These are phyloP conservation scores for Fusarium goolgardi DNA, from an alignment of 2,329 filamentous ascomycete genomes.

Conservation along the genomic window DNA sequence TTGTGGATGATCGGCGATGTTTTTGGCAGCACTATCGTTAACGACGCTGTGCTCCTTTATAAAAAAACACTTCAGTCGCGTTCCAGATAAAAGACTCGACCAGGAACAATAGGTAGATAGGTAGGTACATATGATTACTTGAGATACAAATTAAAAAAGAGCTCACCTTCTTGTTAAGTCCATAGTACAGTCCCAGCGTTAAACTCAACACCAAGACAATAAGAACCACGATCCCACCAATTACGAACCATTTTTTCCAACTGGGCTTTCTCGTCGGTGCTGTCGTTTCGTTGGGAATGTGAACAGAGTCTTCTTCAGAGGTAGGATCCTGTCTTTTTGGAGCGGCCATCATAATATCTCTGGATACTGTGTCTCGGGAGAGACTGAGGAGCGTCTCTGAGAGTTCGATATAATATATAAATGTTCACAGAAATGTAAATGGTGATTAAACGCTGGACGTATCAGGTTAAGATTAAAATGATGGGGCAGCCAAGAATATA, in stretches of 20 bases:
- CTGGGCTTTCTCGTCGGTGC: constrained; percentile 14
- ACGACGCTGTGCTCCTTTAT: constrained; percentile 17
- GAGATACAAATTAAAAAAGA: not conserved
- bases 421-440: not conserved
- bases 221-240: constrained; percentile 10
- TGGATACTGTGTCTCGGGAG: not conserved
- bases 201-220: constrained; percentile 32
- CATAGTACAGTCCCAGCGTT: constrained; percentile 38
- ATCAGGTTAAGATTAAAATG: not conserved
- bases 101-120: not conserved
- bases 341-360: constrained; percentile 16
- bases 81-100: not conserved
- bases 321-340: constrained; percentile 11
- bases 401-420: not conserved
- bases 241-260: constrained; percentile 26
- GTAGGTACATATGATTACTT: not conserved
- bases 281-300: not conserved
- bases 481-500: not conserved
- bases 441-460: not conserved
- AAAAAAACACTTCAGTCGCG: constrained; percentile 15
- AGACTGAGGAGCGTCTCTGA: constrained; percentile 12
- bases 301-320: constrained; percentile 27
- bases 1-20: not conserved
- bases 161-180: constrained; percentile 38
- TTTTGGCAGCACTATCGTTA: constrained; percentile 1